These are phyloP conservation scores for Pythium myriotylum DNA, from an alignment of 352 stramenopile genomes.

Conservation along the genomic window DNA sequence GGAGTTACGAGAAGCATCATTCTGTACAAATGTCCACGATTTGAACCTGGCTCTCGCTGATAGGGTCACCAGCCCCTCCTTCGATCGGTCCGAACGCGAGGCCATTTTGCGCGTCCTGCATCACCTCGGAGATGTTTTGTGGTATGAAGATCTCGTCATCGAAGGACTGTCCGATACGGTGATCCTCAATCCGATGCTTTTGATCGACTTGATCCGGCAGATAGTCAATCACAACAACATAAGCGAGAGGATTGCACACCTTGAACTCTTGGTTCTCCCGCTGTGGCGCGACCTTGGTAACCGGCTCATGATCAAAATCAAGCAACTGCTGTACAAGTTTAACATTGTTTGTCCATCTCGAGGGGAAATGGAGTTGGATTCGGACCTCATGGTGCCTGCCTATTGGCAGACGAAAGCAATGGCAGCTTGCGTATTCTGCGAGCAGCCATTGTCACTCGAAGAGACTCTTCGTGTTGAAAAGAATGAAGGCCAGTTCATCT, in stretches of 20 bases:
- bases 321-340: slow-evolving; percentile 23
- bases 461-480: too few relatives aligned
- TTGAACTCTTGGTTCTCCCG: background rate
- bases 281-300: slow-evolving; percentile 10
- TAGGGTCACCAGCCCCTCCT: background rate
- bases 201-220: slow-evolving; percentile 25
- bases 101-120: slow-evolving; percentile 18
- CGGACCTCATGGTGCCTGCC: slow-evolving; percentile 12
- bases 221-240: slow-evolving; percentile 10
- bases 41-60: too few relatives aligned
- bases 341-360: slow-evolving; percentile 13
- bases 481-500: too few relatives aligned
- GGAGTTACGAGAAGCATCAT: too few relatives aligned
- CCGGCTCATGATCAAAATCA: slow-evolving; percentile 21
- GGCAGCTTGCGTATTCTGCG: slow-evolving; percentile 5
- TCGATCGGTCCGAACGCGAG: background rate
- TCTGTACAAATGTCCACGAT: too few relatives aligned
- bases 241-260: background rate
- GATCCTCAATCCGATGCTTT: slow-evolving; percentile 9
- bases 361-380: slow-evolving; percentile 11
- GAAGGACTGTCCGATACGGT: slow-evolving; percentile 2
- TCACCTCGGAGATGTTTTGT: slow-evolving; percentile 22
- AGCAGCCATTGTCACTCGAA: background rate
- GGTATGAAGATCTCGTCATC: slow-evolving; percentile 9
- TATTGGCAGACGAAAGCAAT: slow-evolving; percentile 3